Evolutionary conservation across 768 basidiomycete species (phyloP).

Genomic region (Boletus huronensis): DNA sequence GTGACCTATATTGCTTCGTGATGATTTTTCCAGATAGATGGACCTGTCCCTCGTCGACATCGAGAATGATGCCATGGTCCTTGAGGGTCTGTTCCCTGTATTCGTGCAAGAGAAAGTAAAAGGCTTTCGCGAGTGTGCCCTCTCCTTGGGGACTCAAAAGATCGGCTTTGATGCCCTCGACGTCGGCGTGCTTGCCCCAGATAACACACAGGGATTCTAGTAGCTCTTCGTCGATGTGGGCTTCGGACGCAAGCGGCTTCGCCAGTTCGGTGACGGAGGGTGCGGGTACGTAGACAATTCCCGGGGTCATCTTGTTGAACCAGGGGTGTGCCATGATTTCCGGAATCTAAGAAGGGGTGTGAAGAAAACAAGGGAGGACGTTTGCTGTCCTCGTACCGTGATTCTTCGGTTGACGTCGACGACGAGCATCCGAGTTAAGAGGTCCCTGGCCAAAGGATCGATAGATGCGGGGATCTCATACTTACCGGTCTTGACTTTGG

Average conservation of each 20-base stretch:
- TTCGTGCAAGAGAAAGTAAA: slow-evolving; percentile 78
- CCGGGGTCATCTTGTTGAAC: slow-evolving; percentile 53
- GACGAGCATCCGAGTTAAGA: slow-evolving; percentile 83
- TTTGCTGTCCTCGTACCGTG: slow-evolving; percentile 47
- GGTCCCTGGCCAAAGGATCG: slow-evolving; percentile 79
- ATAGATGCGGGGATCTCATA: slow-evolving; percentile 82
- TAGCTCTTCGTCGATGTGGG: slow-evolving; percentile 73
- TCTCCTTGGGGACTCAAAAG: slow-evolving; percentile 66
- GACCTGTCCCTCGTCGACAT: slow-evolving; percentile 24
- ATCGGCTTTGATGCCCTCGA: slow-evolving; percentile 56
- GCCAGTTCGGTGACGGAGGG: slow-evolving; percentile 69
- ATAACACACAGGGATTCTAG: slow-evolving; percentile 77
- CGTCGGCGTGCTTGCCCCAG: slow-evolving; percentile 73
- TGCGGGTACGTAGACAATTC: slow-evolving; percentile 46
- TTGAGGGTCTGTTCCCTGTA: slow-evolving; percentile 66
- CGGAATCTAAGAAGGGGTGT: slow-evolving; percentile 56
- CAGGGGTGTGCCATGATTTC: slow-evolving; percentile 87
- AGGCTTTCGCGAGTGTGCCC: slow-evolving; percentile 79
- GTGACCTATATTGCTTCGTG: slow-evolving; percentile 42
- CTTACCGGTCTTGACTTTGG: slow-evolving; percentile 83
- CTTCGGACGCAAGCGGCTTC: slow-evolving; percentile 61
- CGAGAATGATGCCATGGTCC: slow-evolving; percentile 48
- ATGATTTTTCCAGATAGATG: slow-evolving; percentile 29
- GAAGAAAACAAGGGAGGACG: not conserved
- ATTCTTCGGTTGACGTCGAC: slow-evolving; percentile 80